Evolutionary conservation across 2,329 filamentous ascomycete genomes (phyloP).

Genomic region (Phaeosphaeriaceae sp.): DNA sequence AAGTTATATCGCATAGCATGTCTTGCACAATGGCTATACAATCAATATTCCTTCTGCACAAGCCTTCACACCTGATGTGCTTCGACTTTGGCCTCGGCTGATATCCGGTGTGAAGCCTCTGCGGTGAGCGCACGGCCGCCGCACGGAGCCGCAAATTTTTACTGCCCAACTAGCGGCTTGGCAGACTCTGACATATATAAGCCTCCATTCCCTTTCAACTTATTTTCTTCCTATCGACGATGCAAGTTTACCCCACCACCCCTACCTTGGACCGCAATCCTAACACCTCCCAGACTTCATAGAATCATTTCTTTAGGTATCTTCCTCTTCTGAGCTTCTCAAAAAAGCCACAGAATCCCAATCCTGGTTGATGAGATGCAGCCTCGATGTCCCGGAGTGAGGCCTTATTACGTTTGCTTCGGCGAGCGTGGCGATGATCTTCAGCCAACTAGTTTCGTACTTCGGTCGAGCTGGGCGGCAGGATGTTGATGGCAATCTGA

Average conservation of each 20-base stretch:
- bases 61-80: too few relatives aligned
- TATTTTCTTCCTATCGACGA: not conserved
- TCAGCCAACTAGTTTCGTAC: constrained; percentile 75
- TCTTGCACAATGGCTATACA: too few relatives aligned
- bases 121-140: not conserved
- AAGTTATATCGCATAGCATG: too few relatives aligned
- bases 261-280: constrained; percentile 4
- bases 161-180: not conserved
- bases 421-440: constrained; percentile 97
- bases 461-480: constrained; percentile 79
- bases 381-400: constrained; percentile 92
- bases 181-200: too few relatives aligned
- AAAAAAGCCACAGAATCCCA: constrained; percentile 86
- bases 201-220: not conserved
- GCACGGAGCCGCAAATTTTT: constrained; percentile 6
- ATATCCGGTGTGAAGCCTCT: not conserved
- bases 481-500: constrained; percentile 86
- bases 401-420: constrained; percentile 69
- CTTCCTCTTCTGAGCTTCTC: constrained; percentile 89
- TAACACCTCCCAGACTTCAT: constrained; percentile 23
- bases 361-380: constrained; percentile 90
- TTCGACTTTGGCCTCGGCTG: not conserved
- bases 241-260: not conserved
- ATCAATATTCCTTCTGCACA: too few relatives aligned
- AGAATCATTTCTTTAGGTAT: constrained; percentile 86